Base-by-base conservation (phyloP, 1,284 basidiomycete genomes). In the Rhodofomes roseus region DNA sequence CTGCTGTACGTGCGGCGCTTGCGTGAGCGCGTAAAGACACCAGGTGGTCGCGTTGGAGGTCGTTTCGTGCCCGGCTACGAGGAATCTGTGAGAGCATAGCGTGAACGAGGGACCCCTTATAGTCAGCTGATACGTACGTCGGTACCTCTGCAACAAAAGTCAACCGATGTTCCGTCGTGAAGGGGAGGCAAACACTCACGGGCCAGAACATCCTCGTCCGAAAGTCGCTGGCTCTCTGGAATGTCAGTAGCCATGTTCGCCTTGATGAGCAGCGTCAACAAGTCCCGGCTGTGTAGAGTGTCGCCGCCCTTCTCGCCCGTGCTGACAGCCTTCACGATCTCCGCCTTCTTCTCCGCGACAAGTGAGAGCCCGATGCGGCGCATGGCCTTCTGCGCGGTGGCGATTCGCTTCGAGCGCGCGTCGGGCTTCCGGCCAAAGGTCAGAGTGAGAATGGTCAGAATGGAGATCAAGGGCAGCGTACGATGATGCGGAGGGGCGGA, bases 41-140 rank as follows among this genome's bases (percentile, higher is more conserved):
- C 86, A 88, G 0, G 79, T 79, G 0, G 80, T 79, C 2, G 67
- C 69, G 6, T 71, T 63, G 43, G 61, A 63, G 23, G 77, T 78
- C 0, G 93, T 94, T 69, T 94, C 92, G 71, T 93, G 89, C 1
- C 92, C 92, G 7, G 86, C 85, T 6, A 84, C 75, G 1, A 89
- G 68, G 71, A 86, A 86, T 14, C 67, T 68, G 39, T 1, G 16
- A 3, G 22, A 20, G 29, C 4, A 20, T 18, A 39, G 29, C 27
- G 0, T 36, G 6, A 34, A 20, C 22, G 5, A 9, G 23, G 9
- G 16, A 9, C 22, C 52, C 8, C 4, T 12, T 22, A 41, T 16
- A 7, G 41, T 34, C 31, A 34, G 11, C 31, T 34, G 5, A 25
- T 16, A 57, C 62, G 7, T 50, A 63, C 62, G 62, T 63, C 7